Base-by-base conservation (phyloP, 768 basidiomycete genomes). In the Boletus subparvulus region DNA sequence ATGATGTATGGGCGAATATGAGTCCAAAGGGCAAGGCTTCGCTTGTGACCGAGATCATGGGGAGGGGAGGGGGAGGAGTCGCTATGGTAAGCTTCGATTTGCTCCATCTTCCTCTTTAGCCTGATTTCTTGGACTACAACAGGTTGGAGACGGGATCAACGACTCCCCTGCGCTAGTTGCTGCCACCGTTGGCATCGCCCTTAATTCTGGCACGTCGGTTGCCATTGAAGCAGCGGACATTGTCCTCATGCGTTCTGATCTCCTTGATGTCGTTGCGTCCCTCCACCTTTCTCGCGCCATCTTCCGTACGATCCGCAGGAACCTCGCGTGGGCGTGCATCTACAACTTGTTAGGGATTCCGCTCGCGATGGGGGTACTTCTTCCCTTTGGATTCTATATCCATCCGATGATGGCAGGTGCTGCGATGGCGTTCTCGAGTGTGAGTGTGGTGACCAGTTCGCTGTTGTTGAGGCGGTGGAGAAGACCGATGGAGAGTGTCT, bases 91-190 rank as follows among this genome's bases (percentile, higher is more conserved):
- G 82, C 75, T 30, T 42, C 32, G 5, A 21, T 47, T 52, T 35
- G 16, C 55, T 46, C 40, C 16, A 32, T 33, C n/a, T 2, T 44
- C 5, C 32, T 12, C 19, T 44, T 9, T 50, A 43, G 16, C 6
- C 42, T 48, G 14, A 51, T 12, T 16, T 44, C 10, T 41, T 21
- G 19, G 9, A 4, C 47, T 28, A 3, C 30, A 3, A 52, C 60
- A 95, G 94, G 94, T 99, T 40, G 97, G 97, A 24, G 97, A 99
- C 72, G 97, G 97, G 35, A 97, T 98, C 77, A 98, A 99, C 71
- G 97, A 99, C 70, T 98, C 96, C 3, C 96, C 95, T 2, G 97
- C 96, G 13, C 86, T 99, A 3, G 95, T 94, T 16, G 94, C 93
- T 5, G 92, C 96, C 1, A 92, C 94, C 1, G 92, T 99, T 24